These are phyloP conservation scores for Laburnicola sp. DNA, from an alignment of 2,329 filamentous ascomycete genomes.

Conservation along the genomic window DNA sequence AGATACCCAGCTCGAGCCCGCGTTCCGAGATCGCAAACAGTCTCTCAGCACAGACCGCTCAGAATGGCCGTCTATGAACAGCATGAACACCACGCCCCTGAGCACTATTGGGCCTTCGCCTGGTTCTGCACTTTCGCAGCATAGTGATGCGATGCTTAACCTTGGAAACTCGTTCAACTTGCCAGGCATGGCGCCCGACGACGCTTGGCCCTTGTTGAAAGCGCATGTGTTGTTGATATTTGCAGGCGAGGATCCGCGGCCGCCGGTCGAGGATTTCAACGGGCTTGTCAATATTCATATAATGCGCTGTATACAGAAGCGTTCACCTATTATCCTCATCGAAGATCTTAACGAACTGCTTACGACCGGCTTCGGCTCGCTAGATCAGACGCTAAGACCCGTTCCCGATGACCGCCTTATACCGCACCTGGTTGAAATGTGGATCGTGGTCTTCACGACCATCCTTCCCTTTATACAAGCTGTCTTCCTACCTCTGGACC, in stretches of 20 bases:
- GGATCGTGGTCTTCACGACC: slow-evolving; percentile 88
- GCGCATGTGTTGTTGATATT: slow-evolving; percentile 77
- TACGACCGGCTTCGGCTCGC: slow-evolving; percentile 77
- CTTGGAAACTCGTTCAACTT: slow-evolving; percentile 54
- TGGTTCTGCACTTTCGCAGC: slow-evolving; percentile 34
- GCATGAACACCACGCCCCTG: slow-evolving; percentile 29
- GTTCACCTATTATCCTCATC: slow-evolving; percentile 69
- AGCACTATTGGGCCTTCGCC: slow-evolving; percentile 22
- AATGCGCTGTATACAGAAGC: slow-evolving; percentile 73
- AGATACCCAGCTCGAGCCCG: slow-evolving; percentile 37
- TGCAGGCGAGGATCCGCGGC: slow-evolving; percentile 75
- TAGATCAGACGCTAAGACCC: slow-evolving; percentile 79
- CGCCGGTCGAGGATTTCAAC: slow-evolving; percentile 85
- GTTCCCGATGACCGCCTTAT: slow-evolving; percentile 87
- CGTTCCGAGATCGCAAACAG: slow-evolving; percentile 41
- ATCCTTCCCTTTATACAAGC: slow-evolving; percentile 94
- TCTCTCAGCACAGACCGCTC: slow-evolving; percentile 45
- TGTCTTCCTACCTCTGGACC: slow-evolving; percentile 88
- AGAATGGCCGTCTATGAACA: slow-evolving; percentile 41
- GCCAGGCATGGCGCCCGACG: slow-evolving; percentile 61
- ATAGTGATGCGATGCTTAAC: slow-evolving; percentile 47
- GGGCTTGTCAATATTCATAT: slow-evolving; percentile 77
- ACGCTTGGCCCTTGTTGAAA: slow-evolving; percentile 81
- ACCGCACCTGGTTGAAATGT: slow-evolving; percentile 86
- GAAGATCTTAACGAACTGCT: slow-evolving; percentile 78